phyloP scores from a whole-genome alignment of 148 eudicot species.

The Rhododendron vialii region DNA sequence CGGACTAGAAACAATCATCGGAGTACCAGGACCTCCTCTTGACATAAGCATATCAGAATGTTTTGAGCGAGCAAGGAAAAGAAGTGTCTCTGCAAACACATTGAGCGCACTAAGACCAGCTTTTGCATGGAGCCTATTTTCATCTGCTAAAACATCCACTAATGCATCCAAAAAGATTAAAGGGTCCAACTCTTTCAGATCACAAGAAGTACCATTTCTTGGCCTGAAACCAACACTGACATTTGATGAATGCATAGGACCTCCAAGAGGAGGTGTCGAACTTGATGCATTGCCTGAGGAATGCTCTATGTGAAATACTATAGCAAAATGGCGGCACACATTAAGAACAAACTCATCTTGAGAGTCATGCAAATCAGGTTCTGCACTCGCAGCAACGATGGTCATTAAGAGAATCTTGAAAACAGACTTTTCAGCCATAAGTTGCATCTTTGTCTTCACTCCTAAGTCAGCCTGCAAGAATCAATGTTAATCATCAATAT shows the following conservation, averaged over 20 bases:
- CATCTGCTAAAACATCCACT: constrained; percentile 92
- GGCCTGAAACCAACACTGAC: constrained; percentile 36
- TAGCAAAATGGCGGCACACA: constrained; percentile 89
- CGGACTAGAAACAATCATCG: constrained; percentile 97
- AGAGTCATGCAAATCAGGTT: constrained; percentile 63
- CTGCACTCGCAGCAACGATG: constrained; percentile 83
- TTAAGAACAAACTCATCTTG: constrained; percentile 73
- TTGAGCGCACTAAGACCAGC: constrained; percentile 84
- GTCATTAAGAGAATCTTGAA: constrained; percentile 93
- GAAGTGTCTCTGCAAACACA: constrained; percentile 72
- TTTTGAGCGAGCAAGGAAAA: constrained; percentile 73
- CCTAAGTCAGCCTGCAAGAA: constrained; percentile 82
- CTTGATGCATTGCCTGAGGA: constrained; percentile 37
- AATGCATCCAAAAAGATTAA: constrained; percentile 88
- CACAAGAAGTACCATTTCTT: constrained; percentile 48
- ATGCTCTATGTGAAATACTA: constrained; percentile 73
- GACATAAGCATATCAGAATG: constrained; percentile 67
- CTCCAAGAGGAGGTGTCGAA: constrained; percentile 45
- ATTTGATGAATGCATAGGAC: constrained; percentile 45
- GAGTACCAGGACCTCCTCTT: constrained; percentile 92
- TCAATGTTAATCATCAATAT: background rate
- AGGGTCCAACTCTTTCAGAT: constrained; percentile 90
- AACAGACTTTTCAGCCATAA: constrained; percentile 93
- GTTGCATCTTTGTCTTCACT: constrained; percentile 98
- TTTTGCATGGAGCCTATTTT: constrained; percentile 87